Conservation (phyloP, 768 basidiomycete genomes). For the Russula abietina region DNA sequence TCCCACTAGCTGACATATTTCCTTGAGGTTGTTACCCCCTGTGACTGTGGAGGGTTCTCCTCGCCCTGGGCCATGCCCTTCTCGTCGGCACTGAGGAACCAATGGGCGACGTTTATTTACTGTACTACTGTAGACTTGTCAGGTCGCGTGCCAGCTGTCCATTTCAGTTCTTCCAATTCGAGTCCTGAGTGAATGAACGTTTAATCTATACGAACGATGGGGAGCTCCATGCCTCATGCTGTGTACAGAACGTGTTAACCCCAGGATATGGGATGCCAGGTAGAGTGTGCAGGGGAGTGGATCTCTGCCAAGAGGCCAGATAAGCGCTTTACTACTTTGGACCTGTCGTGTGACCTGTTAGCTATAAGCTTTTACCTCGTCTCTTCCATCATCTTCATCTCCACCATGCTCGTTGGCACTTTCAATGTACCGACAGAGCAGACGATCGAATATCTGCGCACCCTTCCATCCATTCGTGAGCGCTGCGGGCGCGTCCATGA, state of each 20-base stretch:
- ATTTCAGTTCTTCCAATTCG: constrained; percentile 3
- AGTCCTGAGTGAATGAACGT: neutral
- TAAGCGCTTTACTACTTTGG: too few relatives aligned
- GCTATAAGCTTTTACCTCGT: constrained; percentile 21
- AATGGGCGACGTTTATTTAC: neutral
- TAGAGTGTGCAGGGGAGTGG: neutral
- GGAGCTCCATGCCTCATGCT: neutral
- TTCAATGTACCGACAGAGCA: constrained; percentile 26
- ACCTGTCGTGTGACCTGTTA: constrained; percentile 7
- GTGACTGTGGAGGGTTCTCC: neutral
- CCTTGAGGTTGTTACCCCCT: constrained; percentile 9
- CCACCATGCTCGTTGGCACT: constrained; percentile 23
- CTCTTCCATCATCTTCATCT: constrained; percentile 11
- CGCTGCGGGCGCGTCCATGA: constrained; percentile 73
- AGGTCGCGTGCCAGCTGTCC: constrained; percentile 1
- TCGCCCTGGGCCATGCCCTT: constrained; percentile 9
- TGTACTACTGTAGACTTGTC: neutral
- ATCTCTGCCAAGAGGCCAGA: neutral
- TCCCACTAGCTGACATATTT: neutral
- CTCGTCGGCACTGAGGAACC: neutral
- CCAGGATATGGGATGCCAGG: neutral
- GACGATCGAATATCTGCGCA: constrained; percentile 67
- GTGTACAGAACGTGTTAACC: constrained; percentile 7
- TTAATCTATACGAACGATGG: neutral
- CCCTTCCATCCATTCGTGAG: constrained; percentile 84